Evolutionary conservation across 768 basidiomycete species (phyloP).

Genomic region (Kwoniella mangroviensis): DNA sequence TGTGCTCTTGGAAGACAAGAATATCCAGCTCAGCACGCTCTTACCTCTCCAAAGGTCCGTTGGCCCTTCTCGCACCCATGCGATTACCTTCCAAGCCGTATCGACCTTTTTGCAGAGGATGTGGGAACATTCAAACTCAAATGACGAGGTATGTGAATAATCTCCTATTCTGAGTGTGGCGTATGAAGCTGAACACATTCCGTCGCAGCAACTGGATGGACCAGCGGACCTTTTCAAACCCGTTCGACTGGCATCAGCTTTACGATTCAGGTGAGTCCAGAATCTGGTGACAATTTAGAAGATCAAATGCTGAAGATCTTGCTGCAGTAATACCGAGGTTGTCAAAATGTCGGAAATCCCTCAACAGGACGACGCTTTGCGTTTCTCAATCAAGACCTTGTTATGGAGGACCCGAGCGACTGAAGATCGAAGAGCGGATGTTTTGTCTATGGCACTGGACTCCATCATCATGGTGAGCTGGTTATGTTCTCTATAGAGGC

Average conservation of each 20-base stretch:
- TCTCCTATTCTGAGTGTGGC: neutral
- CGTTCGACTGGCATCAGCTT: constrained; percentile 31
- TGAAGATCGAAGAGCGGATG: constrained; percentile 20
- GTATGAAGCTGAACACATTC: neutral
- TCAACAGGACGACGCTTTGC: constrained; percentile 25
- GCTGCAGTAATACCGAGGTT: constrained; percentile 14
- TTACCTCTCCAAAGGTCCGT: constrained; percentile 4
- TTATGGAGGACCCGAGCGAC: constrained; percentile 17
- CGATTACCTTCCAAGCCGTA: constrained; percentile 19
- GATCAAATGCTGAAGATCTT: neutral
- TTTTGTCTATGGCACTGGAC: constrained; percentile 5
- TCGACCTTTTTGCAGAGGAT: constrained; percentile 20
- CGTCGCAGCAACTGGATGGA: constrained; percentile 23
- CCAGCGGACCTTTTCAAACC: constrained; percentile 53
- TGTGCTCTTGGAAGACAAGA: constrained; percentile 11
- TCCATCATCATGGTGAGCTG: constrained; percentile 18
- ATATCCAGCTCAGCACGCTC: constrained; percentile 9
- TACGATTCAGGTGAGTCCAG: constrained; percentile 46
- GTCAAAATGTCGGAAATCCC: constrained; percentile 29
- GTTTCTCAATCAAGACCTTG: constrained; percentile 23
- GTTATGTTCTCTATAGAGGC: neutral
- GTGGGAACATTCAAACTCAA: constrained; percentile 25
- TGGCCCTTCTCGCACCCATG: neutral
- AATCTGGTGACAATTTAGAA: constrained; percentile 20
- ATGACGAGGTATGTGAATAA: constrained; percentile 17